These are phyloP conservation scores for Limonomyces culmigenus DNA, from an alignment of 1,284 basidiomycete genomes.

Conservation along the genomic window DNA sequence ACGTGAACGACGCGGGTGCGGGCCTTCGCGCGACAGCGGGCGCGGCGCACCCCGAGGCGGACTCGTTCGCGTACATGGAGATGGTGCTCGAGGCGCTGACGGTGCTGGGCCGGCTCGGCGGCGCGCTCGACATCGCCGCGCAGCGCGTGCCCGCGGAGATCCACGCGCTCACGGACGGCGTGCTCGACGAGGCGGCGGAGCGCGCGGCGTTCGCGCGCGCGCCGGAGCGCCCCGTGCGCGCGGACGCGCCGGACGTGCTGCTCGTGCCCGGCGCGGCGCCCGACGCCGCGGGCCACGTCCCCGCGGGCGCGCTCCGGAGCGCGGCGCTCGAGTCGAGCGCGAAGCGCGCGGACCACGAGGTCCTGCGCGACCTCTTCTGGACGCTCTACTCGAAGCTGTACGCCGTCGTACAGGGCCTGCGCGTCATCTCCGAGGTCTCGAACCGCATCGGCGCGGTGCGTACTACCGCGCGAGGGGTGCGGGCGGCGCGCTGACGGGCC, in stretches of 20 bases:
- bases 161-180: constrained; percentile 72
- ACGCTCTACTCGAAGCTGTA: constrained; percentile 94
- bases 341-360: constrained; percentile 67
- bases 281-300: constrained; percentile 11
- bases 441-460: constrained; percentile 76
- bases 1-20: constrained; percentile 40
- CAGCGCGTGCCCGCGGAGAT: constrained; percentile 82
- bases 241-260: constrained; percentile 13
- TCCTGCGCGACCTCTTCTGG: constrained; percentile 92
- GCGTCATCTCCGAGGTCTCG: constrained; percentile 85
- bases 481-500: constrained; percentile 1
- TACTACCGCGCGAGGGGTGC: constrained; percentile 6
- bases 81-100: constrained; percentile 85
- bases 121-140: constrained; percentile 68
- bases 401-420: constrained; percentile 86
- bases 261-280: constrained; percentile 21
- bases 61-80: constrained; percentile 92
- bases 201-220: constrained; percentile 60
- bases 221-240: constrained; percentile 33
- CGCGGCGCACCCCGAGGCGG: constrained; percentile 49
- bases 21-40: constrained; percentile 6
- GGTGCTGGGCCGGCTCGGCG: constrained; percentile 78
- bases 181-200: constrained; percentile 84
- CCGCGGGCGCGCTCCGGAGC: constrained; percentile 43
- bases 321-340: constrained; percentile 62